Evolutionary conservation across 2,329 filamentous ascomycete genomes (phyloP).

Genomic region (Biscogniauxia sp.): DNA sequence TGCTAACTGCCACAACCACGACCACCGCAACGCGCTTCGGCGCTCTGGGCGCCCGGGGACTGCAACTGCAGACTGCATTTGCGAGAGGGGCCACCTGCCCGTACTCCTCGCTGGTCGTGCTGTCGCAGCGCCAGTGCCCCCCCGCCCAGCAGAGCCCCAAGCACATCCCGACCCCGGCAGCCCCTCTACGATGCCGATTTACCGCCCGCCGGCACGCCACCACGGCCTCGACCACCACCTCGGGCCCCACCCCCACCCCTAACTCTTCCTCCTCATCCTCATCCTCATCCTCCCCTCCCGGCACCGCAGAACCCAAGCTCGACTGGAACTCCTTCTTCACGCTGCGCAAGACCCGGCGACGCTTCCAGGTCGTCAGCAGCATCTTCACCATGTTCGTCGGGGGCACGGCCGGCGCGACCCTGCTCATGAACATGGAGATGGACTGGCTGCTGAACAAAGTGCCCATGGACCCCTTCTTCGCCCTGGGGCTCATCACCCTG

Average conservation of each 20-base stretch:
- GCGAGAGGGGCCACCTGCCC: constrained; percentile 25
- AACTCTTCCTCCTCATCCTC: constrained; percentile 23
- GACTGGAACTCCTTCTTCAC: constrained; percentile 94
- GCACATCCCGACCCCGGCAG: constrained; percentile 15
- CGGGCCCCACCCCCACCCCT: constrained; percentile 25
- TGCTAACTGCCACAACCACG: constrained; percentile 29
- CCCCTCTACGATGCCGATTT: constrained; percentile 23
- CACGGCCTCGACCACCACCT: constrained; percentile 25
- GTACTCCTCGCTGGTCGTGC: constrained; percentile 22
- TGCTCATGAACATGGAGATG: constrained; percentile 69
- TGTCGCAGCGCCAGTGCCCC: constrained; percentile 24
- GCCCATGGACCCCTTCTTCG: constrained; percentile 83
- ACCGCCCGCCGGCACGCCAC: constrained; percentile 27
- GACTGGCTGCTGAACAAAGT: constrained; percentile 70
- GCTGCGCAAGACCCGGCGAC: constrained; percentile 79
- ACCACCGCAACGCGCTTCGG: constrained; percentile 28
- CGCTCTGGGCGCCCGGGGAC: constrained; percentile 26
- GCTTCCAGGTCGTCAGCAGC: constrained; percentile 78
- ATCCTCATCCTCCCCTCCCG: constrained; percentile 9
- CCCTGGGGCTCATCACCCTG: constrained; percentile 76
- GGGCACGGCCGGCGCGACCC: constrained; percentile 60
- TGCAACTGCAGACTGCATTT: constrained; percentile 29
- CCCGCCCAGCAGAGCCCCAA: constrained; percentile 11
- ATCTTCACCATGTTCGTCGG: constrained; percentile 61
- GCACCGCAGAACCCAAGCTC: constrained; percentile 42